Conservation (phyloP, 176 grass and related monocot genomes). For the Otatea glauca region DNA sequence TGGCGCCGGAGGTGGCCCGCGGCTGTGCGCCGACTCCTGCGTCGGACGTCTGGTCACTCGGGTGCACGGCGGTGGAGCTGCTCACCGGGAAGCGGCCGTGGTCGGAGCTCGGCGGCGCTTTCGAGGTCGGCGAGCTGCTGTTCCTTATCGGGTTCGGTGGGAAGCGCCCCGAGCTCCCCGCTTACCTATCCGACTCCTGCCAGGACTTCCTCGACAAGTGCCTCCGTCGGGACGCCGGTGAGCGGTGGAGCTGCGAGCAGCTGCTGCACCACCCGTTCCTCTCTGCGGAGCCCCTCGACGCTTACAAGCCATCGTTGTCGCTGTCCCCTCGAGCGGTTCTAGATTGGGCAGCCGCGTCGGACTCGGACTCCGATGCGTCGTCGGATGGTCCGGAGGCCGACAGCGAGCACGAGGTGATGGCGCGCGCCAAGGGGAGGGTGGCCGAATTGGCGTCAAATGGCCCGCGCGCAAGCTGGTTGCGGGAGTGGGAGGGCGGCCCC, state of each 20-base stretch:
- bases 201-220: constrained; percentile 82
- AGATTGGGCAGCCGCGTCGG: constrained; percentile 49
- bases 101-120: constrained; percentile 53
- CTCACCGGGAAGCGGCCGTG: constrained; percentile 68
- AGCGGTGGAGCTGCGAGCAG: constrained; percentile 73
- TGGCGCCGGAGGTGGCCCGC: constrained; percentile 85
- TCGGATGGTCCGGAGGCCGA: constrained; percentile 17
- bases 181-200: constrained; percentile 54
- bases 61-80: constrained; percentile 91
- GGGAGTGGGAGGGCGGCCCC: constrained; percentile 22
- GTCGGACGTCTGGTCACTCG: constrained; percentile 91
- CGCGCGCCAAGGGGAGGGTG: constrained; percentile 59
- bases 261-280: constrained; percentile 81
- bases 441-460: constrained; percentile 56
- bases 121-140: constrained; percentile 55
- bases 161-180: constrained; percentile 60
- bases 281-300: constrained; percentile 21
- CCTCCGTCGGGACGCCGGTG: constrained; percentile 57
- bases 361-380: constrained; percentile 39
- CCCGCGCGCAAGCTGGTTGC: constrained; percentile 38
- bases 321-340: constrained; percentile 76
- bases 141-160: constrained; percentile 62
- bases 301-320: constrained; percentile 6
- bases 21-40: constrained; percentile 59
- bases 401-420: constrained; percentile 53